These are phyloP conservation scores for Sequoiadendron giganteum DNA, from an alignment of 75 land plant genomes.

Conservation along the genomic window DNA sequence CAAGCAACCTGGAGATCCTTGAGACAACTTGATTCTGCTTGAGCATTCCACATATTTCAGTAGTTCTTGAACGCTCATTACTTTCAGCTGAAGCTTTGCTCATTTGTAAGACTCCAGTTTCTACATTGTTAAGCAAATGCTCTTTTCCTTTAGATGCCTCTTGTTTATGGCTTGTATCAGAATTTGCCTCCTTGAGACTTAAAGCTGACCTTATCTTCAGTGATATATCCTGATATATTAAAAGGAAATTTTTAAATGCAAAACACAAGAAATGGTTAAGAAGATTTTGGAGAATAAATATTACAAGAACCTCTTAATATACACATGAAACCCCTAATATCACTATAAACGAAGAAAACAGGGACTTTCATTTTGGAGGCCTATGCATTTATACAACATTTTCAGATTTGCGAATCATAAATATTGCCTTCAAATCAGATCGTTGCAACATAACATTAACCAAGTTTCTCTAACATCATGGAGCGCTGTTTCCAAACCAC, in stretches of 20 bases:
- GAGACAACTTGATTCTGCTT: conserved; percentile 6
- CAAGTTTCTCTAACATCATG: not conserved
- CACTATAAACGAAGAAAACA: not conserved
- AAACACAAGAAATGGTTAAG: not conserved
- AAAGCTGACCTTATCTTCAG: not conserved
- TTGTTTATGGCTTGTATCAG: not conserved
- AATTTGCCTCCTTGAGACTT: not conserved
- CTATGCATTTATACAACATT: not conserved
- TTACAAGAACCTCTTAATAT: not conserved
- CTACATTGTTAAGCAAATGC: not conserved
- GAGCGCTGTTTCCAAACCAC: not conserved
- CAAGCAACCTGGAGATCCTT: not conserved
- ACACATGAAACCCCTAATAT: not conserved
- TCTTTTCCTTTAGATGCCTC: not conserved
- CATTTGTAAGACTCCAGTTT: not conserved
- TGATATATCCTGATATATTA: not conserved
- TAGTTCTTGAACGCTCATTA: not conserved
- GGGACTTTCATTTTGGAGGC: not conserved
- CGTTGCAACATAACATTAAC: not conserved
- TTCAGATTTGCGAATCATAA: not conserved
- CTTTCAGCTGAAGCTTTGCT: conserved; percentile 1
- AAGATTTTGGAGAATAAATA: not conserved
- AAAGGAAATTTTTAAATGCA: not conserved
- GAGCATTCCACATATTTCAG: not conserved
- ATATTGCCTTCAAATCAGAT: not conserved